phyloP scores from a whole-genome alignment of 2,329 filamentous ascomycete species.

The Xylariaceae sp. region DNA sequence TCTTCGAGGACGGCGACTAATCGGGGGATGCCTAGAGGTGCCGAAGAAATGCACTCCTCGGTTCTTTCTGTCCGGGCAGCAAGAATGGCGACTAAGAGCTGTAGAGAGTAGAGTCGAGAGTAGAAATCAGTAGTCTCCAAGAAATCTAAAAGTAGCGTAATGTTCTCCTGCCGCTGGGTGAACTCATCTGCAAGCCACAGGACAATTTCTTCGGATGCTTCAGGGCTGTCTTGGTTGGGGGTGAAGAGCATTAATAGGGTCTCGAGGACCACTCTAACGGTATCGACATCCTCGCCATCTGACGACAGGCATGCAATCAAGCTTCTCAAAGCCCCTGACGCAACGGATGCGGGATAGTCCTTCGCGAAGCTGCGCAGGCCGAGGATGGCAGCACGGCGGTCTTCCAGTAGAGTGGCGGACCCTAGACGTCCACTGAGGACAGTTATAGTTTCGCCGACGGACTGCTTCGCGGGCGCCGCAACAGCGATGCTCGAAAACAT shows the following conservation, averaged over 20 bases:
- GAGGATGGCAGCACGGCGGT: conserved; percentile 86
- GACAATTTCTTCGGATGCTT: conserved; percentile 93
- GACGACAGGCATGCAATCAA: conserved; percentile 80
- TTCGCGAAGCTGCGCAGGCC: conserved; percentile 95
- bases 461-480: conserved; percentile 88
- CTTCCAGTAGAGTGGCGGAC: conserved; percentile 88
- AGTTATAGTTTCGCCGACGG: conserved; percentile 88
- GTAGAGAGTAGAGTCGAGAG: conserved; percentile 82
- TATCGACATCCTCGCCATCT: conserved; percentile 93
- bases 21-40: conserved; percentile 81
- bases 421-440: conserved; percentile 81
- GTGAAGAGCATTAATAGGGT: conserved; percentile 90
- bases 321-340: conserved; percentile 84
- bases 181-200: conserved; percentile 98
- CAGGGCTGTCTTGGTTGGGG: conserved; percentile 67
- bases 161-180: conserved; percentile 95
- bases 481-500: conserved; percentile 61
- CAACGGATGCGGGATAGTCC: conserved; percentile 90
- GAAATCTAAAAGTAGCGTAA: conserved; percentile 82
- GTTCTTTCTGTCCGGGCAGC: conserved; percentile 83
- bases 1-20: conserved; percentile 84
- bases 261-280: conserved; percentile 90
- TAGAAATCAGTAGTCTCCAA: conserved; percentile 86
- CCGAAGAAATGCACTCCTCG: conserved; percentile 88
- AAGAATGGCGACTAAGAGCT: conserved; percentile 82